These are phyloP conservation scores for Hirsutella minnesotensis DNA, from an alignment of 2,329 filamentous ascomycete species.

Conservation along the genomic window DNA sequence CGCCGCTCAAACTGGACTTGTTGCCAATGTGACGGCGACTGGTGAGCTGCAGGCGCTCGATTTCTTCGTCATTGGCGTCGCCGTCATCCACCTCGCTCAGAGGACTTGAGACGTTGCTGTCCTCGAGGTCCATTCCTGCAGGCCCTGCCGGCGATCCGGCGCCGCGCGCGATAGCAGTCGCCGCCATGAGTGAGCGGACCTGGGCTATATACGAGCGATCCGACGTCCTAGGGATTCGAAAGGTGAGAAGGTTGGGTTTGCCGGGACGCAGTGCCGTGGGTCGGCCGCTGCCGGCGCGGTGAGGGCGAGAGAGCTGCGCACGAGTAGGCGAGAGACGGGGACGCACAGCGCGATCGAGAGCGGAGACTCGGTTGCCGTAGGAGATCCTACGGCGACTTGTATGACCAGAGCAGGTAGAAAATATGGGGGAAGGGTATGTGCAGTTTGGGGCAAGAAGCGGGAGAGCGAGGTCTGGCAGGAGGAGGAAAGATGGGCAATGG, in stretches of 20 bases:
- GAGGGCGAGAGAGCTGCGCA: not conserved
- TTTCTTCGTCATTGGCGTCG: slow-evolving; percentile 57
- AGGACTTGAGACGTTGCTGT: slow-evolving; percentile 74
- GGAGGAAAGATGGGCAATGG: not conserved
- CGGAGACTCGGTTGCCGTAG: not conserved
- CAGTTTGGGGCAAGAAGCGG: not conserved
- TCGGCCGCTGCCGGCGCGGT: not conserved
- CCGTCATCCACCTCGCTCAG: slow-evolving; percentile 85
- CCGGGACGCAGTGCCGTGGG: not conserved
- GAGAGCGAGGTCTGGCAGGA: not conserved
- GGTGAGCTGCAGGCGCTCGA: slow-evolving; percentile 44
- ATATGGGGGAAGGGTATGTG: not conserved
- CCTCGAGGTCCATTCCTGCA: slow-evolving; percentile 37
- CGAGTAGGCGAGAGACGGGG: not conserved
- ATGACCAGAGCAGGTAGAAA: not conserved
- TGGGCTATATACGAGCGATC: slow-evolving; percentile 2
- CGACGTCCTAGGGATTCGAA: not conserved
- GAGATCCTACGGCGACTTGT: not conserved
- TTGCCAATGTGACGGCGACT: slow-evolving; percentile 20
- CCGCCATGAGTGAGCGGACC: slow-evolving; percentile 32
- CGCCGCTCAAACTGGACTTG: slow-evolving; percentile 15
- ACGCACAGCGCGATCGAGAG: not conserved
- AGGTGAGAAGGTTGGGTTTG: not conserved
- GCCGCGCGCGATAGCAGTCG: slow-evolving; percentile 36
- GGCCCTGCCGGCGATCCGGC: slow-evolving; percentile 30